Evolutionary conservation across 2,329 filamentous ascomycete species (phyloP).

Genomic region (Pleomassaria siparia): DNA sequence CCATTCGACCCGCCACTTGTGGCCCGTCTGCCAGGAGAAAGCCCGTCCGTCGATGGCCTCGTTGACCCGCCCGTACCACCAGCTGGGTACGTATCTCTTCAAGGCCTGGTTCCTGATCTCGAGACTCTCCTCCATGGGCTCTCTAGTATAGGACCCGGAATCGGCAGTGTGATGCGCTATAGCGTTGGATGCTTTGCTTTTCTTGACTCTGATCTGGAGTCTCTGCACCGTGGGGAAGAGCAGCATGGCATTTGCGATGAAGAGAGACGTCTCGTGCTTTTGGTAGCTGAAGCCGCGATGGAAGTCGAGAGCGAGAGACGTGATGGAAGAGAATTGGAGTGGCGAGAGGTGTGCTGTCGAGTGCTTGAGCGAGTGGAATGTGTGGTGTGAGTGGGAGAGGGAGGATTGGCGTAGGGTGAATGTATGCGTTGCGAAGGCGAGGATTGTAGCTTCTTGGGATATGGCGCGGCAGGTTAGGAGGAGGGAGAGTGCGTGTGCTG

Average conservation of each 20-base stretch:
- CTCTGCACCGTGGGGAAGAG: constrained; percentile 5
- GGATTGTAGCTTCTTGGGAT: constrained; percentile 14
- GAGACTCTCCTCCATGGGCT: no score
- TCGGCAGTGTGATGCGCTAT: background rate
- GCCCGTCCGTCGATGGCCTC: background rate
- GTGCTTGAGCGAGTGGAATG: constrained; percentile 8
- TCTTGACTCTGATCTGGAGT: constrained; percentile 2
- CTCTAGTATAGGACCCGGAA: background rate
- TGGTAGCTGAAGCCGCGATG: background rate
- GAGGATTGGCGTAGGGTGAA: constrained; percentile 15
- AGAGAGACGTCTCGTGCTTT: background rate
- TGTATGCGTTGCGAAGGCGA: constrained; percentile 14
- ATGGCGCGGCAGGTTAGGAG: constrained; percentile 14
- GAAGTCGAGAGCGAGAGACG: constrained; percentile 3
- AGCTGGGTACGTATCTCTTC: constrained; percentile 1
- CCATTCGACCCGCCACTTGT: constrained; percentile 10
- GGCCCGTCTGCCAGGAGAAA: constrained; percentile 9
- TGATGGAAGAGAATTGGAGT: constrained; percentile 5
- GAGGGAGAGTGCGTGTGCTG: constrained; percentile 10
- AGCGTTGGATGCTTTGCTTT: background rate
- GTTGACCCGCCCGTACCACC: background rate
- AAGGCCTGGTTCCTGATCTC: background rate
- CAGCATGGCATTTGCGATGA: constrained; percentile 3
- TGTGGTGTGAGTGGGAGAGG: constrained; percentile 1
- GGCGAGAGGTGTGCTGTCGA: constrained; percentile 1